Evolutionary conservation across 1,284 basidiomycete species (phyloP).

Genomic region (Papiliotrema terrestris): DNA sequence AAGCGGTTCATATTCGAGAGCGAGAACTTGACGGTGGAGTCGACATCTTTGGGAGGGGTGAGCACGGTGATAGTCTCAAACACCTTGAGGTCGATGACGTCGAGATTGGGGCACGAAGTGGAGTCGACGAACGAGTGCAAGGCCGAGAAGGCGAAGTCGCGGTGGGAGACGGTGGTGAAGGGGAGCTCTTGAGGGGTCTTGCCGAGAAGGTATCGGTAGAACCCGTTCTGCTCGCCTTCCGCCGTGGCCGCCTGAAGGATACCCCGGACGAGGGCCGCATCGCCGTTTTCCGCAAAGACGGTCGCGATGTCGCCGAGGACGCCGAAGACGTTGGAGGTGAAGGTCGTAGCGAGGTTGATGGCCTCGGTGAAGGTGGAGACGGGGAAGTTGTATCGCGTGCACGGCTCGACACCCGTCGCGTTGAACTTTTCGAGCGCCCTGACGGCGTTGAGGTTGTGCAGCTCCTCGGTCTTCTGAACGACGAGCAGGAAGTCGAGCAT

Average conservation of each 20-base stretch:
- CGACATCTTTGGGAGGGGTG: background rate
- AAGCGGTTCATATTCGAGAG: background rate
- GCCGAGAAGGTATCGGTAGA: constrained; percentile 1
- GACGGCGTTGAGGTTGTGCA: constrained; percentile 1
- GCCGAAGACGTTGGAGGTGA: constrained; percentile 2
- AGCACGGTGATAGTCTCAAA: background rate
- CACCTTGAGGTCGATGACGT: background rate
- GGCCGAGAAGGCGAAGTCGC: background rate
- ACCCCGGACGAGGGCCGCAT: background rate
- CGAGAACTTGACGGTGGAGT: background rate
- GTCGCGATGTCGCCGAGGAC: background rate
- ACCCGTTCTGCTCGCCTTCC: constrained; percentile 1
- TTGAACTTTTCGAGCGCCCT: background rate
- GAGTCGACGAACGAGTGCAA: background rate
- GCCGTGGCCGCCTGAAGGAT: background rate
- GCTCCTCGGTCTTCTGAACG: background rate
- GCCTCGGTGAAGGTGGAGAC: constrained; percentile 1
- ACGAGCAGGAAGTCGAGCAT: background rate
- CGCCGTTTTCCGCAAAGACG: constrained; percentile 1
- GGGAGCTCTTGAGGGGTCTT: background rate
- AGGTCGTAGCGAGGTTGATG: background rate
- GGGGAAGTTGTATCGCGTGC: constrained; percentile 1
- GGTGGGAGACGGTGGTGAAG: background rate
- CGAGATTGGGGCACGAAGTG: constrained; percentile 3
- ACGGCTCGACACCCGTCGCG: background rate